Evolutionary conservation across 1,284 basidiomycete genomes (phyloP).

Genomic region (Tylopilus sp.): DNA sequence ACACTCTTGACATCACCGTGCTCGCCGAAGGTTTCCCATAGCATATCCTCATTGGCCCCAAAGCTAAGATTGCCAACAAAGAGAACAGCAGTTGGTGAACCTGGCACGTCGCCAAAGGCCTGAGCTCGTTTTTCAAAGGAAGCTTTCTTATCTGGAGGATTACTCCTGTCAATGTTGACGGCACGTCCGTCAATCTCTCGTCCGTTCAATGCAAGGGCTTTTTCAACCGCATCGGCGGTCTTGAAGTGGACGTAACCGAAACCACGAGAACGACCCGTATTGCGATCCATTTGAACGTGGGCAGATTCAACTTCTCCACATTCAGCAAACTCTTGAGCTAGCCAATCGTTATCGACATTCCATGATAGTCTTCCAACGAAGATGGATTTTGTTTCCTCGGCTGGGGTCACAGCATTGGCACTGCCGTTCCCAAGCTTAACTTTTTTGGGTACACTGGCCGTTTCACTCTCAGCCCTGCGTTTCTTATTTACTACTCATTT

Average conservation of each 20-base stretch:
- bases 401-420: constrained; percentile 42
- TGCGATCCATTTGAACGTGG: constrained; percentile 89
- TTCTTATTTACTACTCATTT: constrained; percentile 46
- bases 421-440: constrained; percentile 64
- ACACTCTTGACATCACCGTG: constrained; percentile 88
- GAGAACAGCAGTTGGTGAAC: constrained; percentile 72
- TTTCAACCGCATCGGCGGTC: constrained; percentile 68
- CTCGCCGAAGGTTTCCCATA: constrained; percentile 93
- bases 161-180: constrained; percentile 84
- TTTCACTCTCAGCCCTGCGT: constrained; percentile 79
- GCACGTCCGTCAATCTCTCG: constrained; percentile 91
- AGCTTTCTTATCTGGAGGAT: constrained; percentile 52
- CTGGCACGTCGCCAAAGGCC: constrained; percentile 70
- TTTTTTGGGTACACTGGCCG: constrained; percentile 72
- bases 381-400: constrained; percentile 68
- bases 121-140: constrained; percentile 70
- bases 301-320: constrained; percentile 88
- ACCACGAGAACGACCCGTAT: constrained; percentile 82
- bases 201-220: constrained; percentile 74
- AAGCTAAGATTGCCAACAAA: constrained; percentile 94
- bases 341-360: constrained; percentile 97
- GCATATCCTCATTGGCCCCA: constrained; percentile 73
- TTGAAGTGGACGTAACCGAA: constrained; percentile 97
- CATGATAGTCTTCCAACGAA: constrained; percentile 95
- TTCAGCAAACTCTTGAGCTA: constrained; percentile 84